Evolutionary conservation across 257 asterid genomes (phyloP).

Genomic region (Forsythia viridissima): DNA sequence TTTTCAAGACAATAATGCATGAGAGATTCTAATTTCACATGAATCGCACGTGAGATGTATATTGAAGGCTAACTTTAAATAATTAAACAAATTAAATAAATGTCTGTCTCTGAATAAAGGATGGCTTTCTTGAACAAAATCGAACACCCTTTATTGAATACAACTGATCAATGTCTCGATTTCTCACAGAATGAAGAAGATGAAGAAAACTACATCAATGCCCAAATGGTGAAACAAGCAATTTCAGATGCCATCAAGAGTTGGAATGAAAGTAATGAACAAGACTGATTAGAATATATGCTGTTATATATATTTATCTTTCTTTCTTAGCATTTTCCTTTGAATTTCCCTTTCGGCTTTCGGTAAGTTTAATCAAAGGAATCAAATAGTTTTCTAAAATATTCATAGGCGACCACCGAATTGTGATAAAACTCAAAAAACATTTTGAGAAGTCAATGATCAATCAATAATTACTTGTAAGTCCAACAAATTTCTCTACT

Average conservation of each 20-base stretch:
- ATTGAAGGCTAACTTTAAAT: background rate
- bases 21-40: background rate
- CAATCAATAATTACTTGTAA: background rate
- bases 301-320: background rate
- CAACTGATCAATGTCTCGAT: background rate
- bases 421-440: background rate
- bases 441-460: background rate
- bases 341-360: constrained; percentile 1
- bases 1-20: background rate
- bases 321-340: constrained; percentile 3
- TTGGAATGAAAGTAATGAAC: constrained; percentile 52
- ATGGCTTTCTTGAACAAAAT: background rate
- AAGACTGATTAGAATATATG: constrained; percentile 10
- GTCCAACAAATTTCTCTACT: background rate
- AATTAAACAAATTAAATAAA: too few relatives aligned
- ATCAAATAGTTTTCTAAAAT: background rate
- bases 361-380: background rate
- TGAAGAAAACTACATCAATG: constrained; percentile 49
- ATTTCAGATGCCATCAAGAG: constrained; percentile 67
- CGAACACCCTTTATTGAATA: background rate
- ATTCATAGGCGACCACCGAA: constrained; percentile 30
- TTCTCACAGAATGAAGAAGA: constrained; percentile 59
- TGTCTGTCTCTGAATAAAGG: background rate
- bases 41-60: background rate
- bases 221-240: constrained; percentile 63